phyloP scores from a whole-genome alignment of 75 land plant species.

The Selaginella moellendorffii region DNA sequence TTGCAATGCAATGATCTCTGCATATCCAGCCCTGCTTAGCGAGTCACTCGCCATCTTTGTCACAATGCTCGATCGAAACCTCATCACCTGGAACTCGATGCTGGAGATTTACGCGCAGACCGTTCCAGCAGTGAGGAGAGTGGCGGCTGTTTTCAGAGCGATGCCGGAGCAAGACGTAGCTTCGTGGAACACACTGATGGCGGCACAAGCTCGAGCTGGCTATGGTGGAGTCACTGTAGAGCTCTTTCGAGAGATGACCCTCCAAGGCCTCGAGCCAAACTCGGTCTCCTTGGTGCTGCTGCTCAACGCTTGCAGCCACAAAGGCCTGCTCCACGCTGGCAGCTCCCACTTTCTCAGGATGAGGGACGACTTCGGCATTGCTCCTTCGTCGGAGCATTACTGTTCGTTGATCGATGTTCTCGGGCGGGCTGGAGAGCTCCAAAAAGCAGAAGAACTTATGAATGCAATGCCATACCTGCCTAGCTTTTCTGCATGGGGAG shows the following conservation, averaged over 20 bases:
- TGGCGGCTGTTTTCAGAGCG: neutral
- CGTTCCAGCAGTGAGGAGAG: neutral
- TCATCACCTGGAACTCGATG: neutral
- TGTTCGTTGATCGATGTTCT: neutral
- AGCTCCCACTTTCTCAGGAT: neutral
- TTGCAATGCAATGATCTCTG: neutral
- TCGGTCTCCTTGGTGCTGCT: neutral
- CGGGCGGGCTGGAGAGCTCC: neutral
- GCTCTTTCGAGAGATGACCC: neutral
- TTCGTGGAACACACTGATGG: neutral
- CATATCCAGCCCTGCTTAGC: neutral
- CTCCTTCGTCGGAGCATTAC: neutral
- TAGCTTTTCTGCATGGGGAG: neutral
- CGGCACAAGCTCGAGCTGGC: neutral
- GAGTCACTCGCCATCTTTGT: neutral
- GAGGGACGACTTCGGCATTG: neutral
- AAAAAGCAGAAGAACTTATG: neutral
- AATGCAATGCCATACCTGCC: neutral
- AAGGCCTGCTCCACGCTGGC: neutral
- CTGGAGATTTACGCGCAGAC: neutral
- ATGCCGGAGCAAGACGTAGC: neutral
- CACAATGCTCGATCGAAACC: neutral
- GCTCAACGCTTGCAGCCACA: neutral
- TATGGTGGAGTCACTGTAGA: neutral
- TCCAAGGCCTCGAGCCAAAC: neutral